Evolutionary conservation across 2,329 filamentous ascomycete species (phyloP).

Genomic region (Albifimbria verrucaria): DNA sequence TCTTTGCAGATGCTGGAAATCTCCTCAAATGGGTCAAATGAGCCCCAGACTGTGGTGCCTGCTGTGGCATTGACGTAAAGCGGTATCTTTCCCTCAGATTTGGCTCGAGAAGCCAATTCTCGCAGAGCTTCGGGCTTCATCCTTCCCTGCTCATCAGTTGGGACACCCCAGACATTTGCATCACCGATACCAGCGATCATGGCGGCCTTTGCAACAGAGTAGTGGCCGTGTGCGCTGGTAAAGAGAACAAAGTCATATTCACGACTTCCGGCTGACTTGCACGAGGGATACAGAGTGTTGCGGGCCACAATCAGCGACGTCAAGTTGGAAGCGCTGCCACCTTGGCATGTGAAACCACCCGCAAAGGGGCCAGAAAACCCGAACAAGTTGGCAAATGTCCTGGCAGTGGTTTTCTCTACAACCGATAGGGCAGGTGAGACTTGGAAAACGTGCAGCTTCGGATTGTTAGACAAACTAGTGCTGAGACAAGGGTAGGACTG

Average conservation of each 20-base stretch:
- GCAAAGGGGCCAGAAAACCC: conserved; percentile 69
- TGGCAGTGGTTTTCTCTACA: conserved; percentile 80
- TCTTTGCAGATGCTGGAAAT: conserved; percentile 69
- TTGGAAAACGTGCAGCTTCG: conserved; percentile 72
- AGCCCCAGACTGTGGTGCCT: conserved; percentile 88
- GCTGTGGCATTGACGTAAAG: conserved; percentile 96
- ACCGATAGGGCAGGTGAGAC: conserved; percentile 86
- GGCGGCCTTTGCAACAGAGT: conserved; percentile 92
- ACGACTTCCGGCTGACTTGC: conserved; percentile 70
- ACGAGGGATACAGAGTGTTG: conserved; percentile 78
- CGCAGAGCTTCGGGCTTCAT: conserved; percentile 69
- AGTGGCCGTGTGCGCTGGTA: conserved; percentile 87
- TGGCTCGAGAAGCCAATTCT: conserved; percentile 57
- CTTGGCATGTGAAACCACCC: conserved; percentile 74
- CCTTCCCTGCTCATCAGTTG: conserved; percentile 67
- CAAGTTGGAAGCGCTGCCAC: conserved; percentile 80
- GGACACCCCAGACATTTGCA: conserved; percentile 67
- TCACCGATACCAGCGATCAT: conserved; percentile 83
- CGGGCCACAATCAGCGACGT: conserved; percentile 84
- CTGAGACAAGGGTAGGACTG: not conserved
- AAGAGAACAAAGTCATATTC: conserved; percentile 72
- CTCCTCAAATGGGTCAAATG: conserved; percentile 74
- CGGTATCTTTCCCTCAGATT: conserved; percentile 68
- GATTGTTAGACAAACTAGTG: conserved; percentile 7
- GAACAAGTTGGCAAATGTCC: conserved; percentile 70